Conservation (phyloP, 768 basidiomycete genomes). For the Grammothele lineata region DNA sequence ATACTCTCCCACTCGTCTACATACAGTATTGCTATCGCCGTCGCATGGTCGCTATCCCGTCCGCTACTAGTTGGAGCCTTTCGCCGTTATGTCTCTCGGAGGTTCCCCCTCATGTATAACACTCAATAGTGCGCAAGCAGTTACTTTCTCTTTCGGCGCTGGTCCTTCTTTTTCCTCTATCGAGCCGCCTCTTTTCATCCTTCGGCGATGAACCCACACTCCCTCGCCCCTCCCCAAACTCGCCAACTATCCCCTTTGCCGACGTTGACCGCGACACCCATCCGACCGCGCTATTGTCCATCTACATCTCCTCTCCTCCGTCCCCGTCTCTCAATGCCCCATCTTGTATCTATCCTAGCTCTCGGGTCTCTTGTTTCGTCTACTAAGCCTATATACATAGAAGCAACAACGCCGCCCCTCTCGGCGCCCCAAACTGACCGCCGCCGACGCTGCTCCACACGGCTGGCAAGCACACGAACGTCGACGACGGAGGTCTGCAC, state of each 20-base stretch:
- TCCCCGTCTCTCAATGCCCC: constrained; percentile 1
- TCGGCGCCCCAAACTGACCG: too few relatives aligned
- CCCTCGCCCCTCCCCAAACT: neutral
- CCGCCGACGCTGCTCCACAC: too few relatives aligned
- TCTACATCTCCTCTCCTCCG: neutral
- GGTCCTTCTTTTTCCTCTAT: constrained; percentile 1
- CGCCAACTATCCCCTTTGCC: neutral
- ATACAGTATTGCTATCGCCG: constrained; percentile 23
- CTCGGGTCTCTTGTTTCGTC: constrained; percentile 9
- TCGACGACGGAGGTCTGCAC: too few relatives aligned
- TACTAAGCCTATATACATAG: constrained; percentile 19
- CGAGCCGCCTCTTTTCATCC: neutral
- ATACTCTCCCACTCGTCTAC: constrained; percentile 18
- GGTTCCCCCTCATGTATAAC: constrained; percentile 25
- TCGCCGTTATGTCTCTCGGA: constrained; percentile 19
- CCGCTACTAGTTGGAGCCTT: constrained; percentile 14
- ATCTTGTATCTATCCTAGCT: constrained; percentile 21
- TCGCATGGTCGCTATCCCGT: constrained; percentile 22
- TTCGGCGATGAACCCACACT: neutral
- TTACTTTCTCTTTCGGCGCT: neutral
- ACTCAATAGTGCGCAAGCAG: constrained; percentile 25
- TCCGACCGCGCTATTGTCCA: constrained; percentile 1
- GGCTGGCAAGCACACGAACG: too few relatives aligned
- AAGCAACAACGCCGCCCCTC: constrained; percentile 8
- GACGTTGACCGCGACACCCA: constrained; percentile 14